Evolutionary conservation across 257 asterid genomes (phyloP).

Genomic region (Asclepias syriaca): DNA sequence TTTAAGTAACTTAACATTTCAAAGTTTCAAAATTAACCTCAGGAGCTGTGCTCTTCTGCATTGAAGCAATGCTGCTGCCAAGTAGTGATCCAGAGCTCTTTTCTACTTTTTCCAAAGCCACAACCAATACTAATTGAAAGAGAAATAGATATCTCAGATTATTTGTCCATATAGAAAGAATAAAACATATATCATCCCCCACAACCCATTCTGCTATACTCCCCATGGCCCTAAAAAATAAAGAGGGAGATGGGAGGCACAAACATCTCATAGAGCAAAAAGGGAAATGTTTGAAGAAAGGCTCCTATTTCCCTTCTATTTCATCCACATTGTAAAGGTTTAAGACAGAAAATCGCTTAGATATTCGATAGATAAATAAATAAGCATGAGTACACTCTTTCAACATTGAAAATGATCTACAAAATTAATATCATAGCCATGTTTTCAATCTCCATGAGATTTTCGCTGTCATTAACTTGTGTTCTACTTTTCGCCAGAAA

Average conservation of each 20-base stretch:
- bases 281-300: neutral
- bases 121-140: constrained; percentile 64
- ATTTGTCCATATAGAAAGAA: constrained; percentile 7
- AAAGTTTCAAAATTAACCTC: constrained; percentile 52
- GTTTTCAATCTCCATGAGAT: neutral
- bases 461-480: neutral
- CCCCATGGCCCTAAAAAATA: neutral
- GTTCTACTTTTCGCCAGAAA: neutral
- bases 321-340: neutral
- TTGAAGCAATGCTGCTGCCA: constrained; percentile 89
- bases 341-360: too few species aligned
- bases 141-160: constrained; percentile 17
- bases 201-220: neutral
- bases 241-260: too few species aligned
- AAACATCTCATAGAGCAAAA: neutral
- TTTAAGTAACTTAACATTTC: constrained; percentile 4
- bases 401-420: neutral
- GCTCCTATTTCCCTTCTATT: neutral
- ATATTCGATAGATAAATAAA: neutral
- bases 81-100: constrained; percentile 82
- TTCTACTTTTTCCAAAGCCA: constrained; percentile 89
- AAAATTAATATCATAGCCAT: neutral
- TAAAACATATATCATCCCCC: too few species aligned
- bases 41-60: constrained; percentile 91
- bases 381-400: neutral